Conservation (phyloP, 2,329 filamentous ascomycete genomes). For the Fusarium pseudoanthophilum region DNA sequence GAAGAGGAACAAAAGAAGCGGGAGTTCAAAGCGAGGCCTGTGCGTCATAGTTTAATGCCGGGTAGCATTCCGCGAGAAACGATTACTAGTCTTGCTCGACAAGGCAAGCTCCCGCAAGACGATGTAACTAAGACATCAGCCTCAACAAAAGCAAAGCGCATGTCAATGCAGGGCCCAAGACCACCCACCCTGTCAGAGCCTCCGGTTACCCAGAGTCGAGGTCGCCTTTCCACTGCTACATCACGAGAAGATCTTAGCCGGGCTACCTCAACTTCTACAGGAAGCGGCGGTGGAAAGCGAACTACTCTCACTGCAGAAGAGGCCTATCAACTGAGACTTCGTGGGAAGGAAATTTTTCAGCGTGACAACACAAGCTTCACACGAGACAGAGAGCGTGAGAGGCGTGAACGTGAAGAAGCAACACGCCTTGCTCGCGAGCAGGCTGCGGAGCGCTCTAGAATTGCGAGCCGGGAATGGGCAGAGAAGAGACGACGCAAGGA, state of each 20-base stretch:
- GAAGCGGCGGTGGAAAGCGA: constrained; percentile 57
- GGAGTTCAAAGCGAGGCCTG: constrained; percentile 72
- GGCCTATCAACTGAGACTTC: constrained; percentile 60
- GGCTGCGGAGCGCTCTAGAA: constrained; percentile 69
- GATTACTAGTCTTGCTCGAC: constrained; percentile 66
- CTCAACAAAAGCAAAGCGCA: constrained; percentile 39
- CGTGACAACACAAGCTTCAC: constrained; percentile 60
- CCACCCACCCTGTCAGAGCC: constrained; percentile 2
- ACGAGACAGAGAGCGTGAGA: constrained; percentile 63
- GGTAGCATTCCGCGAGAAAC: constrained; percentile 65
- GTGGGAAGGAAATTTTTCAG: constrained; percentile 64
- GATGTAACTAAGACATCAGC: constrained; percentile 30
- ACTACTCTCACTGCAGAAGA: constrained; percentile 63
- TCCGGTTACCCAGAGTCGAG: constrained; percentile 39
- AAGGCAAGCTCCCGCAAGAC: constrained; percentile 54
- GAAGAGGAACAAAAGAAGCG: constrained; percentile 69
- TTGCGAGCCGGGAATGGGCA: constrained; percentile 70
- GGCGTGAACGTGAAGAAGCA: constrained; percentile 62
- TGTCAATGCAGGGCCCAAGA: constrained; percentile 36
- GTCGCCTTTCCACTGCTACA: constrained; percentile 41
- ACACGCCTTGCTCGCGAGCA: constrained; percentile 67
- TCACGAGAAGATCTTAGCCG: constrained; percentile 48
- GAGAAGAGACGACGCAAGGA: constrained; percentile 64
- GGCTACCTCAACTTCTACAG: constrained; percentile 59
- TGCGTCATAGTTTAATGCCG: constrained; percentile 57